Conservation (phyloP, 768 basidiomycete genomes). For the Leccinum arenicola region DNA sequence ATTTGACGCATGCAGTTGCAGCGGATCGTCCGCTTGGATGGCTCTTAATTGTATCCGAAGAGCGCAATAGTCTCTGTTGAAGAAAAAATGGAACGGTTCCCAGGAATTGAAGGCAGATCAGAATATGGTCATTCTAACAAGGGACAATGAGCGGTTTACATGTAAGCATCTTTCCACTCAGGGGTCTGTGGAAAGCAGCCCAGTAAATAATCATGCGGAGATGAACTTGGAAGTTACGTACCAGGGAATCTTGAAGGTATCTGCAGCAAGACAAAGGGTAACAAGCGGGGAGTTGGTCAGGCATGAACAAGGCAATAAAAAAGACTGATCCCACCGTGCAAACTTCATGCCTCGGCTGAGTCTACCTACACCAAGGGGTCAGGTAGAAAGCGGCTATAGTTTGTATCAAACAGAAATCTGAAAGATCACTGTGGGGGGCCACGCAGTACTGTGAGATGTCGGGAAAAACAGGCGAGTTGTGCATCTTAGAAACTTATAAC, state of each 20-base stretch:
- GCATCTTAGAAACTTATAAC: conserved; percentile 5
- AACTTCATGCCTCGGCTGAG: conserved; percentile 48
- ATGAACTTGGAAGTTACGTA: background rate
- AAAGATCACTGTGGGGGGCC: background rate
- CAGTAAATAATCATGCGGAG: background rate
- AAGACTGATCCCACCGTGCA: conserved; percentile 41
- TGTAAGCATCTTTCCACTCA: conserved; percentile 48
- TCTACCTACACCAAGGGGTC: background rate
- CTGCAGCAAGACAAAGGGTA: conserved; percentile 32
- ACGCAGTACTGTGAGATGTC: background rate
- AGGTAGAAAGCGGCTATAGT: background rate
- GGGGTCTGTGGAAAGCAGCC: conserved; percentile 46
- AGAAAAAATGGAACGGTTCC: background rate
- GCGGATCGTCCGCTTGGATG: conserved; percentile 38
- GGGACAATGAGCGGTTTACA: conserved; percentile 16
- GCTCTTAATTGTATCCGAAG: conserved; percentile 65
- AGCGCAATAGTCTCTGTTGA: conserved; percentile 62
- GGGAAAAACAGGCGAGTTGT: conserved; percentile 14
- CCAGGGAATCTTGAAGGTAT: conserved; percentile 47
- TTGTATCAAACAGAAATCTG: background rate
- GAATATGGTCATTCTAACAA: background rate
- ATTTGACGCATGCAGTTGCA: conserved; percentile 21
- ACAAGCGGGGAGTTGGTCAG: background rate
- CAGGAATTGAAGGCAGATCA: background rate
- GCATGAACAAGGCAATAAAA: background rate